Percentiles rank a stretch among this genome's conserved stretches.
Conservation (phyloP, 2,329 filamentous ascomycete species). For the Ascocoryne sarcoides region DNA sequence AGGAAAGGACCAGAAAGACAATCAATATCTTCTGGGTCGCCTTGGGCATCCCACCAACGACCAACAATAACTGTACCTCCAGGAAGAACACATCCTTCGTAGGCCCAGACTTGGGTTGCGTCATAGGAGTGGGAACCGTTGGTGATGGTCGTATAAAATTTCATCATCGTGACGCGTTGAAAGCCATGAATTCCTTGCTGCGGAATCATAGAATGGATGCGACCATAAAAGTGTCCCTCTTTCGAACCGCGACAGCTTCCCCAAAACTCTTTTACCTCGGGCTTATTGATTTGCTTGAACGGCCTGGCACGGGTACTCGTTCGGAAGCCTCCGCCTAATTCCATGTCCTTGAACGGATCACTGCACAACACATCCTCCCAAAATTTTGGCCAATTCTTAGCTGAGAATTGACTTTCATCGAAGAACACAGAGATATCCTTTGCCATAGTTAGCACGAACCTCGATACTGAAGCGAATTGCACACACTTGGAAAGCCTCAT, state of each 20-base stretch:
- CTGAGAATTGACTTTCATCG: slow-evolving; percentile 12
- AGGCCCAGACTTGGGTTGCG: slow-evolving; percentile 32
- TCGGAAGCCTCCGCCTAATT: not conserved
- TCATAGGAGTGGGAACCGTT: slow-evolving; percentile 15
- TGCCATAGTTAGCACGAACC: not conserved
- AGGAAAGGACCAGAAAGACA: slow-evolving; percentile 28
- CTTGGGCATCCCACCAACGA: slow-evolving; percentile 36
- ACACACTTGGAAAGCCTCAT: slow-evolving; percentile 20
- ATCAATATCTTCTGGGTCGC: slow-evolving; percentile 3
- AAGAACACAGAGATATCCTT: slow-evolving; percentile 25
- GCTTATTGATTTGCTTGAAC: slow-evolving; percentile 4
- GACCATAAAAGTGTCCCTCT: slow-evolving; percentile 31
- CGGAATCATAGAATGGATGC: slow-evolving; percentile 39
- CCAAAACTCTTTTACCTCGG: slow-evolving; percentile 22
- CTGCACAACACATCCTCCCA: slow-evolving; percentile 19
- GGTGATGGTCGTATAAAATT: slow-evolving; percentile 29
- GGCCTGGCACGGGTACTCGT: not conserved
- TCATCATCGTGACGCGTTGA: slow-evolving; percentile 46
- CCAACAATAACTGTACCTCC: slow-evolving; percentile 39
- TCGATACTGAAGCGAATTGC: not conserved
- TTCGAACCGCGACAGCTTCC: slow-evolving; percentile 32
- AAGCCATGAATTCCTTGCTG: slow-evolving; percentile 43
- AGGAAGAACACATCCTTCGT: slow-evolving; percentile 39
- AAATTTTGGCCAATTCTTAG: slow-evolving; percentile 15
- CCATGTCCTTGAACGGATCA: slow-evolving; percentile 15